Conservation (phyloP, 768 basidiomycete species). For the Podaxis sp. region DNA sequence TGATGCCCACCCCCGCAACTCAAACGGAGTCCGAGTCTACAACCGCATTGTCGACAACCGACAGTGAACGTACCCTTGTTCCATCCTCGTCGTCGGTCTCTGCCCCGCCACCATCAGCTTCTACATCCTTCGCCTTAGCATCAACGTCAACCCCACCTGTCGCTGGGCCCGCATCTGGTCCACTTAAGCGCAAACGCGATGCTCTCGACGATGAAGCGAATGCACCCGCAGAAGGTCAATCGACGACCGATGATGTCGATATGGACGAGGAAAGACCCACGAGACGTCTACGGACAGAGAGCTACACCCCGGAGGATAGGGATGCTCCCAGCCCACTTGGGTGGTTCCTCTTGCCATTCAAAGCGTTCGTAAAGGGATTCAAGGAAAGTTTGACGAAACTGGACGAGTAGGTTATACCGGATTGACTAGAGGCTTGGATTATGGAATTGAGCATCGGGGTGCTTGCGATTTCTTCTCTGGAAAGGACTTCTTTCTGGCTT, state of each 20-base stretch:
- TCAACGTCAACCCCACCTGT: conserved; percentile 33
- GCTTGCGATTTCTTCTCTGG: not conserved
- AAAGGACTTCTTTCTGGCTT: not conserved
- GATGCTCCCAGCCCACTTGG: conserved; percentile 50
- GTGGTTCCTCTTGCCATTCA: conserved; percentile 64
- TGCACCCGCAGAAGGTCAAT: conserved; percentile 21
- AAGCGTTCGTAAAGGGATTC: conserved; percentile 67
- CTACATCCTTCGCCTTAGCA: conserved; percentile 25
- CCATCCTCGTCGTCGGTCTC: conserved; percentile 12
- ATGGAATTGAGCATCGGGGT: not conserved
- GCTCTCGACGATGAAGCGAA: conserved; percentile 39
- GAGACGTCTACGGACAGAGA: conserved; percentile 53
- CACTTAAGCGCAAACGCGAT: conserved; percentile 44
- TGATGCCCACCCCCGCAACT: not conserved
- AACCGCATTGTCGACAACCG: not conserved
- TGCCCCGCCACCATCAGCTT: not conserved
- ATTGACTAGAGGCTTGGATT: not conserved
- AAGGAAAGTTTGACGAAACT: conserved; percentile 49
- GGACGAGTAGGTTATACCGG: not conserved
- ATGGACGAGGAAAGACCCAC: conserved; percentile 38
- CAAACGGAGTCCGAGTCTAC: not conserved
- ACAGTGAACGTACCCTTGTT: conserved; percentile 13
- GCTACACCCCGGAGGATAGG: conserved; percentile 41
- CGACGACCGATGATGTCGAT: not conserved
- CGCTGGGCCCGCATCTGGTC: conserved; percentile 22